Percentiles rank a stretch among this genome's conserved stretches.
phyloP scores from a whole-genome alignment of 2,329 filamentous ascomycete species.

The Endoconidiophora laricicola region DNA sequence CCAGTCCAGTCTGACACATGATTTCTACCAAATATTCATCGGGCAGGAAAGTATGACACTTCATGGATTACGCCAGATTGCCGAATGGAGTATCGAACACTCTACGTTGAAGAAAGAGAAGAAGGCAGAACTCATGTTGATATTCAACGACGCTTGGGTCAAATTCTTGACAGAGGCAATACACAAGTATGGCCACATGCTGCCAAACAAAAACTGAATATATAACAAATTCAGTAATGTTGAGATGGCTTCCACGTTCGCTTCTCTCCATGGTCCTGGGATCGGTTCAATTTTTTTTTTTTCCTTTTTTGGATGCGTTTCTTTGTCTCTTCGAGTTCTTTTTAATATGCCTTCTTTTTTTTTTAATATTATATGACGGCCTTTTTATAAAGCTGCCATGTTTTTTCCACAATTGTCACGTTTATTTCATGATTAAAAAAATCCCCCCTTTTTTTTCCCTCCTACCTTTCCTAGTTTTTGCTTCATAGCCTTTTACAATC shows the following conservation, averaged over 20 bases:
- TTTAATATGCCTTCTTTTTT: background rate
- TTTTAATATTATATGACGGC: too few relatives aligned
- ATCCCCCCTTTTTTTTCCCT: too few relatives aligned
- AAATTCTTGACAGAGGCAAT: slow-evolving; percentile 39
- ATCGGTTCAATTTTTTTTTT: background rate
- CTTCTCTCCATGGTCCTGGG: background rate
- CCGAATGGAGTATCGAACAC: slow-evolving; percentile 45
- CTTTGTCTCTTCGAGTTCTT: background rate
- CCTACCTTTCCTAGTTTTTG: too few relatives aligned
- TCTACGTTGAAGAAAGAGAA: slow-evolving; percentile 31
- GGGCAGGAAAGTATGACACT: slow-evolving; percentile 50
- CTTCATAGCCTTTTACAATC: too few relatives aligned
- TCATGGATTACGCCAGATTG: slow-evolving; percentile 54
- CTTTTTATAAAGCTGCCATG: background rate
- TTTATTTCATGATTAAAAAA: too few relatives aligned
- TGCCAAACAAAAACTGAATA: background rate
- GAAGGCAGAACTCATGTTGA: slow-evolving; percentile 23
- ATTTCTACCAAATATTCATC: slow-evolving; percentile 62
- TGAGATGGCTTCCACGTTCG: too few relatives aligned
- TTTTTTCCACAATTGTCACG: too few relatives aligned
- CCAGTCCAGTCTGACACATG: slow-evolving; percentile 54
- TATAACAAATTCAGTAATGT: background rate
- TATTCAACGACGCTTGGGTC: slow-evolving; percentile 41
- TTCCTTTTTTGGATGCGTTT: background rate
- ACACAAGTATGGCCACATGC: slow-evolving; percentile 20